Evolutionary conservation across 805 yeast species (phyloP), one percentile per base, ranked within the genome.

Genomic region (Debaryomyces hansenii): DNA sequence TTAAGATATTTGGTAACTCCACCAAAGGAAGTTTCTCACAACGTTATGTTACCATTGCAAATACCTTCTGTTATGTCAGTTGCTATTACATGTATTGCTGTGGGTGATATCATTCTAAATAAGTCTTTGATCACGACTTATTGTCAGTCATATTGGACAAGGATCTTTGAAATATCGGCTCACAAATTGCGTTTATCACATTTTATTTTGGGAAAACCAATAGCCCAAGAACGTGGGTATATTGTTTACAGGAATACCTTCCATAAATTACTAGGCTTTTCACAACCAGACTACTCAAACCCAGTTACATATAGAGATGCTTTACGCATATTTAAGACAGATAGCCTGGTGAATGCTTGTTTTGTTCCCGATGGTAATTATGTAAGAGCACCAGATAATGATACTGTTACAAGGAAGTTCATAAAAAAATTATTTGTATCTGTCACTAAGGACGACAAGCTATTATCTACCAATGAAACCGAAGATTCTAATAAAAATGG

Each of bases 341-440:
- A 79, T 46, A 66, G 74, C 0, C 52, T 59, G 1, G 63, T 74
- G 0, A 68, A 67, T 32, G 82, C 86, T 0, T 82, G 80, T 40
- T 86, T 86, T 59, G 82, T 88, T 6, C 91, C 91, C 0, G 85
- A 88, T 62, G 99, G 99, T 3, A 70, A 73, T 40, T 85, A 80
- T 57, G 81, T 91, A 29, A 80, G 98, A 46, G 99, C 90, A 1
- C 99, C 99, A 0, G 85, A 82, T 48, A 79, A 79, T 52, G 97
- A 91, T 60, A 84, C 83, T 12, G 83, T 85, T 16, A 80, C 92
- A 0, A 70, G 90, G 47, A 78, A 77, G 40, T 82, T 75, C 52
- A 79, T 84, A 28, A 81, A 79, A 54, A 77, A 79, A 40, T 66
- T 90, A 47, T 94, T 94, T 67, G 85, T 87, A 0, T 81, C 90